Evolutionary conservation across 805 yeast species (phyloP).

Genomic region (Metschnikowia kofuensis): DNA sequence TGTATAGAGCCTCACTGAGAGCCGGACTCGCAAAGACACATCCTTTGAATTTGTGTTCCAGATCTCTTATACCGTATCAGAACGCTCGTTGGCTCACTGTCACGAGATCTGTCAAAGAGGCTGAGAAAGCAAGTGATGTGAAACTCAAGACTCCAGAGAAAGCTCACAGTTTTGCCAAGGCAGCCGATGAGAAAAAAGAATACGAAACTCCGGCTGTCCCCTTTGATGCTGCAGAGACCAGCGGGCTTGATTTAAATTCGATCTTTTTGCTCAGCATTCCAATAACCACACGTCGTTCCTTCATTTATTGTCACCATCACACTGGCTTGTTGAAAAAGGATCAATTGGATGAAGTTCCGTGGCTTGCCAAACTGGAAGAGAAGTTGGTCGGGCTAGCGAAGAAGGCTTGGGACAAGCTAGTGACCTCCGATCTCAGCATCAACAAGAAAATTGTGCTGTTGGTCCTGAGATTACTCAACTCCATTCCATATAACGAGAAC

Average conservation of each 20-base stretch:
- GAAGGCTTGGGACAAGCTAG: slow-evolving; percentile 62
- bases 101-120: neutral
- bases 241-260: slow-evolving; percentile 30
- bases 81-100: neutral
- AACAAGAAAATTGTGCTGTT: slow-evolving; percentile 58
- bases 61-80: neutral
- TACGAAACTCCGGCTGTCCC: neutral
- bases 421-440: slow-evolving; percentile 49
- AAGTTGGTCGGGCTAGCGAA: slow-evolving; percentile 49
- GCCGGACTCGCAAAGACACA: neutral
- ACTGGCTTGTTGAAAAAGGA: slow-evolving; percentile 24
- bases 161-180: neutral
- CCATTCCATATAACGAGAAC: slow-evolving; percentile 78
- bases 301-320: slow-evolving; percentile 65
- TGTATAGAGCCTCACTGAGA: neutral
- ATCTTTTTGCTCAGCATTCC: slow-evolving; percentile 73
- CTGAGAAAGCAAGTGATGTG: neutral
- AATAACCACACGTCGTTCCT: slow-evolving; percentile 57
- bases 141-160: neutral
- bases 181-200: slow-evolving; percentile 3
- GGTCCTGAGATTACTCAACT: slow-evolving; percentile 52
- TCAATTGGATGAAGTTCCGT: slow-evolving; percentile 29
- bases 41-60: neutral
- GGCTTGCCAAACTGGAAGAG: slow-evolving; percentile 41
- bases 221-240: no score